Percentiles rank a stretch among this genome's conserved stretches.
Conservation (phyloP, 495 filamentous ascomycete species). For the Penicillium argentinense region DNA sequence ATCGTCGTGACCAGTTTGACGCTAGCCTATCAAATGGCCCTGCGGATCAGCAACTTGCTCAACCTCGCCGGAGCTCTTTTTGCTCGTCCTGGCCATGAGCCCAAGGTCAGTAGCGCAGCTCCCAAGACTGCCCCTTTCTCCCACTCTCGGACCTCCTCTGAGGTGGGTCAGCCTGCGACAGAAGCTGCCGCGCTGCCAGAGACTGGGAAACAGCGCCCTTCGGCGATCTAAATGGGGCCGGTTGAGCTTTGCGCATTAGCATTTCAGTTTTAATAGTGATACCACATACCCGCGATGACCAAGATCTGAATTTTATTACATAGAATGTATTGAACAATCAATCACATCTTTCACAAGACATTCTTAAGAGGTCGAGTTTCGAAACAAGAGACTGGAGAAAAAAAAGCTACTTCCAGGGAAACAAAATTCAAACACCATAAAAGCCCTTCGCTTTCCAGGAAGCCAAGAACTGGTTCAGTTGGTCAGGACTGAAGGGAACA, state of each 20-base stretch:
- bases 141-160: not conserved
- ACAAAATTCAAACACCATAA: no score
- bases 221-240: not conserved
- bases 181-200: not conserved
- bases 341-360: no score
- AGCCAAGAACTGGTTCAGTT: not conserved
- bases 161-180: not conserved
- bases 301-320: no score
- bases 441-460: not conserved
- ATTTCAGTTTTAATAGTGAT: not conserved
- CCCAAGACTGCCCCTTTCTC: not conserved
- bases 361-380: no score
- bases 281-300: no score
- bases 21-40: slow-evolving; percentile 27
- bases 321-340: no score
- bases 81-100: slow-evolving; percentile 14
- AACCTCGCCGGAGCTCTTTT: slow-evolving; percentile 26
- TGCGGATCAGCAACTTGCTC: slow-evolving; percentile 26
- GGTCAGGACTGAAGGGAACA: not conserved
- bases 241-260: no score
- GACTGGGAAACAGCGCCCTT: not conserved
- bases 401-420: no score
- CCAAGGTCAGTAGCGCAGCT: not conserved
- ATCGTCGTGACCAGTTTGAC: slow-evolving; percentile 34
- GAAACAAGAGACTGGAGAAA: no score